These are phyloP conservation scores for Phalaenopsis hybrid DNA, from an alignment of 116 monocot genomes.

Conservation along the genomic window DNA sequence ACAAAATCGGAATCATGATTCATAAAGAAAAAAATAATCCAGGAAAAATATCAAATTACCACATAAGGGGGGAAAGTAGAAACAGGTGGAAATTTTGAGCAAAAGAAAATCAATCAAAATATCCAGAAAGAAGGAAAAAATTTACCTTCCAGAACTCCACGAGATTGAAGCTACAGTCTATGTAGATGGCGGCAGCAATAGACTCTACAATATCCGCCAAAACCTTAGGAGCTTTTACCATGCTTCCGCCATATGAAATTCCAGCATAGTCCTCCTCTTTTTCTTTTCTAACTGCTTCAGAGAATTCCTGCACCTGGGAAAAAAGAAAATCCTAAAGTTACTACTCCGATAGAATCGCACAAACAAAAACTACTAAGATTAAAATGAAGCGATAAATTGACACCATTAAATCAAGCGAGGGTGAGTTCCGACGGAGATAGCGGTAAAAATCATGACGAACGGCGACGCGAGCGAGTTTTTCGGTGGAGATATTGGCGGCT, in stretches of 20 bases:
- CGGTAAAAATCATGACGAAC: constrained; percentile 24
- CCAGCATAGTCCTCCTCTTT: constrained; percentile 15
- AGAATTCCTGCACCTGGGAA: constrained; percentile 39
- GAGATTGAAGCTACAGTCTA: constrained; percentile 44
- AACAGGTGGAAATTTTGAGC: background rate
- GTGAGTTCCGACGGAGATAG: constrained; percentile 22
- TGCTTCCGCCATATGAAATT: constrained; percentile 32
- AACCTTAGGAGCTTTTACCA: constrained; percentile 42
- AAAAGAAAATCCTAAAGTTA: background rate
- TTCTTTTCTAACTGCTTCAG: constrained; percentile 18
- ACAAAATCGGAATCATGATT: background rate
- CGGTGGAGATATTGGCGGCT: constrained; percentile 39
- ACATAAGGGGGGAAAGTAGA: background rate
- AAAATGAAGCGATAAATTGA: background rate
- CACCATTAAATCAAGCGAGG: constrained; percentile 7
- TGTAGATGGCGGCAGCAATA: constrained; percentile 42
- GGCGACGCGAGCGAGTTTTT: constrained; percentile 42
- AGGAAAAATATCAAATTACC: background rate
- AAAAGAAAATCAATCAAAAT: background rate
- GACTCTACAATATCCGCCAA: constrained; percentile 55
- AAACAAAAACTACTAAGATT: background rate
- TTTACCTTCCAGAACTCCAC: constrained; percentile 11
- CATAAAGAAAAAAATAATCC: background rate
- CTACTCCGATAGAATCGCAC: background rate
- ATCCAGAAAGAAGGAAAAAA: background rate